phyloP scores from a whole-genome alignment of 352 stramenopile genomes.

The Phytophthora aleatoria region DNA sequence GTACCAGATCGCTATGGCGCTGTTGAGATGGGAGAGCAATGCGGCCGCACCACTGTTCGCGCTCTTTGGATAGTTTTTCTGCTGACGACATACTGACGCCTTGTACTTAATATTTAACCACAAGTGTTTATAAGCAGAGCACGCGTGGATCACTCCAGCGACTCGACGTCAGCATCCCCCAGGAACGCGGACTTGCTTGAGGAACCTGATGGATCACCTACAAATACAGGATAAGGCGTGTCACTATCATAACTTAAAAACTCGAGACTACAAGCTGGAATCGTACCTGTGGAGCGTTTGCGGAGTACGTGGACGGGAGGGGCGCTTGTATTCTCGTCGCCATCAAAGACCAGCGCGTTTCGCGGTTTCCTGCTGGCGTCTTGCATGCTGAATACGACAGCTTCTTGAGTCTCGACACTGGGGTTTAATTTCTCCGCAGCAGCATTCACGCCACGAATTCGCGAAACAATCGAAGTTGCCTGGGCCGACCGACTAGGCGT shows the following conservation, averaged over 20 bases:
- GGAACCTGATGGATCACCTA: neutral
- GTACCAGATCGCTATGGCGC: conserved; percentile 82
- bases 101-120: conserved; percentile 33
- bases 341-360: conserved; percentile 10
- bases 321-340: neutral
- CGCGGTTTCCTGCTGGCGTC: neutral
- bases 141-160: conserved; percentile 13
- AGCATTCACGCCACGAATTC: conserved; percentile 22
- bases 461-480: conserved; percentile 10
- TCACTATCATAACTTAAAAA: neutral
- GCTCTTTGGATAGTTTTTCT: conserved; percentile 49
- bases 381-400: conserved; percentile 27
- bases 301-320: conserved; percentile 27
- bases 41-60: conserved; percentile 73
- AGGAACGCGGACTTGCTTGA: neutral
- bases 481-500: neutral
- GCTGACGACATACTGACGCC: conserved; percentile 4
- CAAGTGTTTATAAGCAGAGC: neutral
- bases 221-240: neutral
- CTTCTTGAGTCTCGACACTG: conserved; percentile 14
- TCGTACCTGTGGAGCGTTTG: conserved; percentile 20
- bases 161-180: conserved; percentile 15
- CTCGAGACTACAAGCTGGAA: neutral
- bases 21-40: conserved; percentile 82
- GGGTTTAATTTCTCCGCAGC: conserved; percentile 8